Evolutionary conservation across 78 protist genomes (phyloP).

Genomic region (Monocercomonoides exilis): DNA sequence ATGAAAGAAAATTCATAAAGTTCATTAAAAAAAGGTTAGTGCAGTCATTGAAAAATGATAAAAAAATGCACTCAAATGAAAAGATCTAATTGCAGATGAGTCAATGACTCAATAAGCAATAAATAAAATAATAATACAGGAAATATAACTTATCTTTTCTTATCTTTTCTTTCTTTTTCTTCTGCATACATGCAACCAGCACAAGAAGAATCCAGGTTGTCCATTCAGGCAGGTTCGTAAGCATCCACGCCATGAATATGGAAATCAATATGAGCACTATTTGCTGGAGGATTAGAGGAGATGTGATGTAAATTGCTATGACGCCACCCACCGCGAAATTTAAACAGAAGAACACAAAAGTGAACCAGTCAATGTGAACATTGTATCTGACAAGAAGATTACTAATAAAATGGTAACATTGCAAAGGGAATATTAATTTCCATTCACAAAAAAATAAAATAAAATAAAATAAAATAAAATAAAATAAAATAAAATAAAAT

Average conservation of each 20-base stretch:
- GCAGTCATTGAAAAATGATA: not conserved
- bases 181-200: constrained; percentile 68
- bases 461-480: not conserved
- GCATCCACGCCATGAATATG: constrained; percentile 55
- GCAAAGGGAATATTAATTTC: not conserved
- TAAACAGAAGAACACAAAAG: constrained; percentile 36
- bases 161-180: no score
- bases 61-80: not conserved
- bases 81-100: no score
- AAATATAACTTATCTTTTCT: no score
- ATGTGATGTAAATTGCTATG: constrained; percentile 59
- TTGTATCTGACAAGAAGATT: not conserved
- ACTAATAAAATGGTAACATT: not conserved
- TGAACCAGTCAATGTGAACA: constrained; percentile 1
- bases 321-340: constrained; percentile 81
- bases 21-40: not conserved
- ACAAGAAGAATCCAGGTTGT: constrained; percentile 76
- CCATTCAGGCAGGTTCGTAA: constrained; percentile 81
- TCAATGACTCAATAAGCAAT: no score
- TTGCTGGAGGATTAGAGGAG: constrained; percentile 52
- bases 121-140: no score
- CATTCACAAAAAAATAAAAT: not conserved
- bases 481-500: no score
- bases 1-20: no score
- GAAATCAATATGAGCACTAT: constrained; percentile 49